Conservation (phyloP, 768 basidiomycete species). For the Tulasnella sp. region DNA sequence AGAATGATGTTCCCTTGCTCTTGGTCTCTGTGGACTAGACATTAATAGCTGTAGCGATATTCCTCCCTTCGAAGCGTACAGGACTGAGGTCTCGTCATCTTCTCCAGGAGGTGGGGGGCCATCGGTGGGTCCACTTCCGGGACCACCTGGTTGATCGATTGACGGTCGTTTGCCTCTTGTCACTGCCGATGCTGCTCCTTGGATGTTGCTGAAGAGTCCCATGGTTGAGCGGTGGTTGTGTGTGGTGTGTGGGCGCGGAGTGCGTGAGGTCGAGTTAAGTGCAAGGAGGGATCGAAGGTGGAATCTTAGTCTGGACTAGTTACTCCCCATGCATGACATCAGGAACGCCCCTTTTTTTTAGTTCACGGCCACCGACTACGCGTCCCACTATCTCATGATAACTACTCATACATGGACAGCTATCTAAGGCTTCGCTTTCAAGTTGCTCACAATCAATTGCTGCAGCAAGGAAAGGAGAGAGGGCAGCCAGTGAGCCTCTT, state of each 20-base stretch:
- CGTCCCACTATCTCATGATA: background rate
- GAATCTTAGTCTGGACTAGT: background rate
- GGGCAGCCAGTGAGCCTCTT: background rate
- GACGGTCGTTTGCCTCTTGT: constrained; percentile 5
- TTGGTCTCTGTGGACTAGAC: constrained; percentile 55
- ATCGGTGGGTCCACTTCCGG: background rate
- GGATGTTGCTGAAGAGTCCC: constrained; percentile 14
- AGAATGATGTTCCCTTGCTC: constrained; percentile 86
- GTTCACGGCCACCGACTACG: background rate
- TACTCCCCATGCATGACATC: background rate
- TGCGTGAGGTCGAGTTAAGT: background rate
- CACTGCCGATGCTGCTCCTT: constrained; percentile 14
- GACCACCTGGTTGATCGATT: constrained; percentile 9
- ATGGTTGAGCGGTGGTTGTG: background rate
- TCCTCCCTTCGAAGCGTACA: constrained; percentile 7
- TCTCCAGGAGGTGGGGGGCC: constrained; percentile 12
- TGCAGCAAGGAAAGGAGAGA: constrained; percentile 28
- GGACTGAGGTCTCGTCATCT: constrained; percentile 23
- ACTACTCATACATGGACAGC: background rate
- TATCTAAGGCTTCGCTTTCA: constrained; percentile 39
- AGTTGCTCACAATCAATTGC: constrained; percentile 68
- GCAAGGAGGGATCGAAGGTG: background rate
- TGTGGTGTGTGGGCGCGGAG: background rate
- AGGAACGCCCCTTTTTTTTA: background rate
- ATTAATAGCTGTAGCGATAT: background rate